Evolutionary conservation across 305 asterid genomes (phyloP), one percentile per base, ranked within the genome.

Genomic region (Fraxinus nigra): DNA sequence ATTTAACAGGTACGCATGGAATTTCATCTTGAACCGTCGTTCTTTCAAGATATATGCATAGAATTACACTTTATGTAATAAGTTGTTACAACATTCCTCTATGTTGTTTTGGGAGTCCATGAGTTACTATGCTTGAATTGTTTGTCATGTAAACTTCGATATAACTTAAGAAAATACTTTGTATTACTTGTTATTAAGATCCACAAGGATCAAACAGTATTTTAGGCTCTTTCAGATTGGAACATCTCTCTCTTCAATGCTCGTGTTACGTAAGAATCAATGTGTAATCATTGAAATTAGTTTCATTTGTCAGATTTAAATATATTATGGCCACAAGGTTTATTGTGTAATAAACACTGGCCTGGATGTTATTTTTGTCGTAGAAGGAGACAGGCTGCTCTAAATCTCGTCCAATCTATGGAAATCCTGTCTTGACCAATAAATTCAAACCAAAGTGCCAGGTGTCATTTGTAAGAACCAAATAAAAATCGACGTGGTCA

Each of bases 341-440:
- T 46, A 4, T 59, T 59, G 70, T 59, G 70, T 8, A 59, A 22
- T 59, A 59, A 22, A 59, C 70, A 59, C 14, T n/a, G 9, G 63
- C 67, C 24, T 18, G 67, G 26, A 20, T 0, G 26, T 51, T 32
- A 61, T 65, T 38, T 65, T 24, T 22, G 22, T n/a, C 11, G 20
- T 20, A 22, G 20, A 14, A n/a, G 26, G 78, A 22, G 69, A n/a
- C 35, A 46, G 40, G 24, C 67, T 16, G 33, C 3, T 10, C 8
- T 18, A 18, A 5, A 4, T 82, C 79, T 74, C 75, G 81, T 79
- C 92, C 91, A 87, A 87, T 90, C 93, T 26, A 63, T 13, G 26
- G 87, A 81, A 87, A 91, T 92, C 93, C 85, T 54, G 83, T 77
- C 26, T 11, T 63, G 84, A 85, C 93, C 94, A 91, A 90, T 90